phyloP scores from a whole-genome alignment of 202 grass and related monocot genomes.

The Hordeum pubiflorum region DNA sequence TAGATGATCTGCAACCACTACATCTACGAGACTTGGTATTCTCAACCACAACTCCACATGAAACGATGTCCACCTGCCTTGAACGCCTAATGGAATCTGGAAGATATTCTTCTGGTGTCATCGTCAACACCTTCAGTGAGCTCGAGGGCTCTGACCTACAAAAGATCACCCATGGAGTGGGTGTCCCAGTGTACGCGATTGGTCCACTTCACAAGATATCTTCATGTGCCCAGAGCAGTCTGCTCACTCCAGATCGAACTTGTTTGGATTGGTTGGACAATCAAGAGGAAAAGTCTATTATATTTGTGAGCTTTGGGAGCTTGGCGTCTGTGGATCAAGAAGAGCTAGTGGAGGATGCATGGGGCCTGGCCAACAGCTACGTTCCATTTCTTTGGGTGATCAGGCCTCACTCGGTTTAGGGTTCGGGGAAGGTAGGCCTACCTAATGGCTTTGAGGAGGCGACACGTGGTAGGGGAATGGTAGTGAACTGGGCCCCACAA shows the following conservation, averaged over 20 bases:
- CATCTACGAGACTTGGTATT: slow-evolving; percentile 23
- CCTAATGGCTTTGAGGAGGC: slow-evolving; percentile 33
- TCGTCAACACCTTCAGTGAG: slow-evolving; percentile 51
- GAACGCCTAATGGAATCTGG: neutral
- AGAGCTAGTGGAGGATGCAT: slow-evolving; percentile 44
- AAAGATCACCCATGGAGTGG: slow-evolving; percentile 8
- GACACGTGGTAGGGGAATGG: slow-evolving; percentile 8
- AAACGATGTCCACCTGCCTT: neutral
- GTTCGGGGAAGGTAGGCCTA: neutral
- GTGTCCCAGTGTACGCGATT: slow-evolving; percentile 22
- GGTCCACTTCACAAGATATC: slow-evolving; percentile 59
- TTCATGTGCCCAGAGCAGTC: neutral
- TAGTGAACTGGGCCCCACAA: slow-evolving; percentile 56
- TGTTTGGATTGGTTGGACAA: slow-evolving; percentile 57
- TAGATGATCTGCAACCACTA: slow-evolving; percentile 23
- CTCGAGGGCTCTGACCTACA: slow-evolving; percentile 36
- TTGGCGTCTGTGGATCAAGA: slow-evolving; percentile 26
- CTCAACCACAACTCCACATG: neutral
- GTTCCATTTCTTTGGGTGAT: slow-evolving; percentile 61
- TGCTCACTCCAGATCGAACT: slow-evolving; percentile 25
- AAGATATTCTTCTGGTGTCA: slow-evolving; percentile 39
- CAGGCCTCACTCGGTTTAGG: slow-evolving; percentile 1
- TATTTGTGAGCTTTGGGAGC: slow-evolving; percentile 73
- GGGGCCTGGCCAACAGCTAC: slow-evolving; percentile 42
- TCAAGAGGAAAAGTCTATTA: slow-evolving; percentile 24